Evolutionary conservation across 768 basidiomycete species (phyloP).

Genomic region (Lentinus tigrinus): DNA sequence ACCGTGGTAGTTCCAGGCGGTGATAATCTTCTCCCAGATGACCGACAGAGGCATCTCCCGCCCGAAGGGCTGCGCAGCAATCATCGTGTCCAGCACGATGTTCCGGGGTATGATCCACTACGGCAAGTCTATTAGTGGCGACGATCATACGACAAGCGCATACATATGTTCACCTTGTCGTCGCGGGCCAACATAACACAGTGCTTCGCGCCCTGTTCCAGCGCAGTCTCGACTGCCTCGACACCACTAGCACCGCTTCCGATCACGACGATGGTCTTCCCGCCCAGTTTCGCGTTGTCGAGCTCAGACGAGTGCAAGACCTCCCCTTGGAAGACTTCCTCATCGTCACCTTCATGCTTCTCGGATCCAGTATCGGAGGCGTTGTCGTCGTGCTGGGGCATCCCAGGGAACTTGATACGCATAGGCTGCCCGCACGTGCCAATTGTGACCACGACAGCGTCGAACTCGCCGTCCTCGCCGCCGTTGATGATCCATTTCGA

Average conservation of each 20-base stretch:
- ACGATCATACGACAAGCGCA: neutral
- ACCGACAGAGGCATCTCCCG: slow-evolving; percentile 52
- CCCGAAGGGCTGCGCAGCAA: slow-evolving; percentile 53
- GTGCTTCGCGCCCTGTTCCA: slow-evolving; percentile 31
- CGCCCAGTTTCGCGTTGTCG: slow-evolving; percentile 36
- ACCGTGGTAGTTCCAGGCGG: slow-evolving; percentile 43
- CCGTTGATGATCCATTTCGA: slow-evolving; percentile 48
- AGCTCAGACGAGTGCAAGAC: slow-evolving; percentile 50
- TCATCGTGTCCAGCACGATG: slow-evolving; percentile 44
- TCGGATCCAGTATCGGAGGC: neutral
- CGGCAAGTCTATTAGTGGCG: neutral
- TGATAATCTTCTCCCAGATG: slow-evolving; percentile 46
- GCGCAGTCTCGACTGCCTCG: slow-evolving; percentile 42
- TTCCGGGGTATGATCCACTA: slow-evolving; percentile 51
- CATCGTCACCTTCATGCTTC: slow-evolving; percentile 20
- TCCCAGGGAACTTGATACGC: slow-evolving; percentile 43
- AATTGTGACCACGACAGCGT: slow-evolving; percentile 49
- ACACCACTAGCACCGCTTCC: slow-evolving; percentile 57
- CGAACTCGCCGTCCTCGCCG: slow-evolving; percentile 44
- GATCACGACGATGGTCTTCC: slow-evolving; percentile 44
- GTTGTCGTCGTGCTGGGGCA: slow-evolving; percentile 30
- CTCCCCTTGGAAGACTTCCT: slow-evolving; percentile 34
- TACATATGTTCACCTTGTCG: slow-evolving; percentile 32
- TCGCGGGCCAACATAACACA: slow-evolving; percentile 41
- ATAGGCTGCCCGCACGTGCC: slow-evolving; percentile 50